Evolutionary conservation across 1,284 basidiomycete species (phyloP).

Genomic region (Cutaneotrichosporon dermatis): DNA sequence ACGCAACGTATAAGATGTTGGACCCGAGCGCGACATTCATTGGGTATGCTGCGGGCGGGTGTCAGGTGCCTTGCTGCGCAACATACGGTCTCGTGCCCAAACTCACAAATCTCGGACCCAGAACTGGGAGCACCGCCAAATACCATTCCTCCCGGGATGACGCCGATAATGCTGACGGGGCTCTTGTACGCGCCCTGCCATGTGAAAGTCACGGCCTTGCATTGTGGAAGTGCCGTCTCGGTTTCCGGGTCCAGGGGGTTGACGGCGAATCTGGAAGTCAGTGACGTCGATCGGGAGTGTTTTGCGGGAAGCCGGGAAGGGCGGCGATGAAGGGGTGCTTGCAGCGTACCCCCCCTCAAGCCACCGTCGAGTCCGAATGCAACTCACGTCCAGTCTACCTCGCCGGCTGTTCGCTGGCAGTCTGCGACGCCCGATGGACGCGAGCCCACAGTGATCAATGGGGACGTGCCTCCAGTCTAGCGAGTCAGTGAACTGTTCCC

Average conservation of each 20-base stretch:
- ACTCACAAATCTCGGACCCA: not conserved
- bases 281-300: not conserved
- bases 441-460: slow-evolving; percentile 25
- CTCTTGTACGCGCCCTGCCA: slow-evolving; percentile 22
- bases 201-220: slow-evolving; percentile 29
- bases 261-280: slow-evolving; percentile 5
- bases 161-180: slow-evolving; percentile 37
- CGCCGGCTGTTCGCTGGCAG: slow-evolving; percentile 25
- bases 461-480: slow-evolving; percentile 39
- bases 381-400: slow-evolving; percentile 3
- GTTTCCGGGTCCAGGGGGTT: not conserved
- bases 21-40: slow-evolving; percentile 36
- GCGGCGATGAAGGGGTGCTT: no score
- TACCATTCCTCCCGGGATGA: slow-evolving; percentile 40
- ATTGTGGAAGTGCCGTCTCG: slow-evolving; percentile 22
- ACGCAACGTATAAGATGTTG: slow-evolving; percentile 34
- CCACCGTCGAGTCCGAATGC: no score
- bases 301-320: no score
- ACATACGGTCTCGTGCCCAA: not conserved
- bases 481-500: slow-evolving; percentile 1
- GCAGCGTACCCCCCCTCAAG: no score
- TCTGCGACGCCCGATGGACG: slow-evolving; percentile 7
- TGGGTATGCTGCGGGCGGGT: slow-evolving; percentile 22
- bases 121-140: slow-evolving; percentile 10
- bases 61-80: not conserved